Base-by-base conservation (phyloP, 2,329 filamentous ascomycete species). In the Didymella keratinophila region DNA sequence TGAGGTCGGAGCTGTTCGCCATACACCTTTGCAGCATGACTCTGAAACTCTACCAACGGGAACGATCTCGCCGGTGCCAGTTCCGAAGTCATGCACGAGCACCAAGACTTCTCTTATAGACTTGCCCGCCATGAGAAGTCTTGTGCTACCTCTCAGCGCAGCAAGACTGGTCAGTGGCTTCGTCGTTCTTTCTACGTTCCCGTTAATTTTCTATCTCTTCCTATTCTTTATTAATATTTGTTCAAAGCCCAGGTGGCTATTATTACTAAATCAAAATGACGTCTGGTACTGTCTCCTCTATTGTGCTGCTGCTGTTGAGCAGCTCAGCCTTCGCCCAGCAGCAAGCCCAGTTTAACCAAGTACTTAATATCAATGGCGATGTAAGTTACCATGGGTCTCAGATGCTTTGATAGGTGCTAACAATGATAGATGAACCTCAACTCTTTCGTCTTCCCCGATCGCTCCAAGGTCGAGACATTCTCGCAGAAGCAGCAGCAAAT, bases 331-430 rank as follows among this genome's bases (percentile, higher is more conserved):
- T 71, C 9, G 74, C 67, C 25, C 68, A 74, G 60, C 69, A 73
- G 57, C 62, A 67, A 48, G 72, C 63, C 18, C 70, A 76, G 28
- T 77, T 71, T 59, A 77, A 77, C 62, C 74, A 77, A 68, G 74
- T 77, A 58, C 70, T 77, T 68, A 77, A 76, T 69, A 32, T 77
- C 47, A 75, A 76, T 65, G 74, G 74, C 58, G 74, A 77, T 54
- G 74, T 76, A 69, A 67, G 73, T 70, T n/a, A 32, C n/a, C 3
- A 8, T 0, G 2, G 3, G 7, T 21, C 6, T 16, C 25, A 10
- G 1, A 1, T 1, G n/a, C 4, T 1, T 14, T 8, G 2, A 32
- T 7, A 4, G 14, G 0, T 14, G 46, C 64, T 72, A 54, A 73
- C 30, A 2, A n/a, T 30, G 1, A 8, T 41, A 77, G 74, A 77